Evolutionary conservation across 2,329 filamentous ascomycete species (phyloP).

Genomic region (Pyrenophora seminiperda): DNA sequence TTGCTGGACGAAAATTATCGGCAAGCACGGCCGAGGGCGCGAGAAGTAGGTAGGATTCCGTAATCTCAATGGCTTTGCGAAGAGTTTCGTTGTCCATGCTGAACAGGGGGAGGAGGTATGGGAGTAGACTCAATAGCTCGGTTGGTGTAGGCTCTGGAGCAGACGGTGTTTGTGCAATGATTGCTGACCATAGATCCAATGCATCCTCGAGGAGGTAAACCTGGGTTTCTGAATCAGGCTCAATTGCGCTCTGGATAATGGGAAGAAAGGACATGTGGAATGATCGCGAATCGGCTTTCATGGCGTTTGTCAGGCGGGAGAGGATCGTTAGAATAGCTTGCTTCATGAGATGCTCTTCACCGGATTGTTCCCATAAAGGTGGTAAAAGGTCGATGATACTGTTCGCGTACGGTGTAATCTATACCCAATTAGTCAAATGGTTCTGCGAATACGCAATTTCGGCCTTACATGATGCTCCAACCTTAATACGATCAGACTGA

Average conservation of each 20-base stretch:
- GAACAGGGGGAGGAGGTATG: constrained; percentile 55
- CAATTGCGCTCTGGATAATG: constrained; percentile 78
- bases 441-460: rapidly evolving
- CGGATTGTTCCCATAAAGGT: constrained; percentile 81
- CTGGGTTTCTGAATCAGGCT: constrained; percentile 66
- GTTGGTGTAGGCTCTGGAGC: constrained; percentile 49
- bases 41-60: constrained; percentile 56
- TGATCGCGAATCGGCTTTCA: constrained; percentile 75
- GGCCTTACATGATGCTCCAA: constrained; percentile 72
- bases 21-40: constrained; percentile 54
- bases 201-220: constrained; percentile 90
- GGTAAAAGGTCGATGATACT: constrained; percentile 82
- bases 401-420: constrained; percentile 71
- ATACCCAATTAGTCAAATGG: constrained; percentile 8
- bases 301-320: constrained; percentile 80
- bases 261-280: constrained; percentile 84
- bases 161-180: constrained; percentile 66
- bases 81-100: constrained; percentile 56
- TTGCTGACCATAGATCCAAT: constrained; percentile 82
- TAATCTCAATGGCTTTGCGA: constrained; percentile 56
- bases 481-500: constrained; percentile 77
- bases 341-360: constrained; percentile 89
- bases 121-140: constrained; percentile 51
- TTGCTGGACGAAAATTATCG: constrained; percentile 46
- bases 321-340: constrained; percentile 89